A percentile compares a stretch with the other conserved stretches of the same genome.
These are phyloP conservation scores for Aspergillus aculeatinus DNA, from an alignment of 2,329 filamentous ascomycete genomes.

Conservation along the genomic window DNA sequence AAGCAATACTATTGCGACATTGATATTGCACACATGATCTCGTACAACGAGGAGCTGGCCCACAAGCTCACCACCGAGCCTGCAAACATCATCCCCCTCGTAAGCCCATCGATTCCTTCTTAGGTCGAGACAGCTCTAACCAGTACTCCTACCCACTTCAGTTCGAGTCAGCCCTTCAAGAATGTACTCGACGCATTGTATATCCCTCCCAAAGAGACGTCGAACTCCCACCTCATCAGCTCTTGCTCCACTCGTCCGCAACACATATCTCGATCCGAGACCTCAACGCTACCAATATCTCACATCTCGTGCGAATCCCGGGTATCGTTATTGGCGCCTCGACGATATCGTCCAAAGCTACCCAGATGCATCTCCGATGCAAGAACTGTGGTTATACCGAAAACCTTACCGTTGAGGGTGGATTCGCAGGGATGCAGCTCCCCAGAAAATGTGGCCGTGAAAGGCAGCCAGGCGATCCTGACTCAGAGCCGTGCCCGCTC, in stretches of 20 bases:
- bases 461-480: conserved; percentile 62
- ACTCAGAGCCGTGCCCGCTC: conserved; percentile 74
- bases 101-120: conserved; percentile 44
- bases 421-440: conserved; percentile 82
- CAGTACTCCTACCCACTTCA: conserved; percentile 36
- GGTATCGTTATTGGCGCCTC: conserved; percentile 98
- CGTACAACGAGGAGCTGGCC: conserved; percentile 91
- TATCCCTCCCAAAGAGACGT: conserved; percentile 70
- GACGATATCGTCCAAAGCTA: conserved; percentile 94
- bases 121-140: background rate
- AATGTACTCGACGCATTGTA: conserved; percentile 90
- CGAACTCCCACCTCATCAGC: conserved; percentile 83
- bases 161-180: conserved; percentile 89
- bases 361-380: conserved; percentile 80
- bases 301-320: conserved; percentile 90
- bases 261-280: conserved; percentile 91
- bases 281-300: conserved; percentile 87
- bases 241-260: conserved; percentile 89
- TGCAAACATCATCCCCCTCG: conserved; percentile 86
- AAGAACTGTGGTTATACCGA: conserved; percentile 76
- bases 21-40: conserved; percentile 92
- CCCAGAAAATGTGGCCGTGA: conserved; percentile 73
- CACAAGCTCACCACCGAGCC: conserved; percentile 87
- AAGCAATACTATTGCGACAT: conserved; percentile 96
- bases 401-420: conserved; percentile 71